Conservation (phyloP, 768 basidiomycete species). For the Lactarius hatsudake region DNA sequence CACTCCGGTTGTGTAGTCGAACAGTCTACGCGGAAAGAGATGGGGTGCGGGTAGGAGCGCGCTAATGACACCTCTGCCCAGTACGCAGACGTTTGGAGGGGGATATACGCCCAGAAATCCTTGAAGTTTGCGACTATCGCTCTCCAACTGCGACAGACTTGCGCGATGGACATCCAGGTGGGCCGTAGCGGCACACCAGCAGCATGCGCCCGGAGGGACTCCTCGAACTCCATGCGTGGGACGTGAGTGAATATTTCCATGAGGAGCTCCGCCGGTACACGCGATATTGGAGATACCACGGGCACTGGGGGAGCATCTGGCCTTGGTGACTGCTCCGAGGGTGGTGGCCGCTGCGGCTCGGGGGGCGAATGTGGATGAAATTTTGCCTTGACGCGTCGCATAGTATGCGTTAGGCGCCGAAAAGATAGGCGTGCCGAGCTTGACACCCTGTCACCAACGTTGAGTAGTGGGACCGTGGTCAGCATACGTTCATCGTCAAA, state of each 20-base stretch:
- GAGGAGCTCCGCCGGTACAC: constrained; percentile 17
- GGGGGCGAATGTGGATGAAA: not conserved
- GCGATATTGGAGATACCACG: not conserved
- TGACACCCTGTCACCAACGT: not conserved
- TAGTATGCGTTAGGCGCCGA: not conserved
- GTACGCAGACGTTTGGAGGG: constrained; percentile 5
- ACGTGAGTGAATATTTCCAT: constrained; percentile 12
- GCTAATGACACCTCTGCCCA: constrained; percentile 1
- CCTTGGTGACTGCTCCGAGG: not conserved
- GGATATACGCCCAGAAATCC: constrained; percentile 16
- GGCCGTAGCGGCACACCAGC: not conserved
- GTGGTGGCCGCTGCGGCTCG: not conserved
- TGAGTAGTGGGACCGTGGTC: not conserved
- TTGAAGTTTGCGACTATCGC: not conserved
- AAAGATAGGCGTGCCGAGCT: not conserved
- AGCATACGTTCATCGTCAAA: not conserved
- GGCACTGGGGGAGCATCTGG: not conserved
- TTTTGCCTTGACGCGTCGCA: not conserved
- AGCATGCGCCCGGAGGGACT: not conserved
- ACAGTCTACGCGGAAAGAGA: constrained; percentile 9
- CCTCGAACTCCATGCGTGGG: constrained; percentile 17
- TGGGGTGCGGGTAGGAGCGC: constrained; percentile 7
- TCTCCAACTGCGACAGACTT: constrained; percentile 13
- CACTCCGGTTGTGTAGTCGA: not conserved
- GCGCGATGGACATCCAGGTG: constrained; percentile 5